Conservation (phyloP, 2,329 filamentous ascomycete genomes). For the Penicillium sp. region DNA sequence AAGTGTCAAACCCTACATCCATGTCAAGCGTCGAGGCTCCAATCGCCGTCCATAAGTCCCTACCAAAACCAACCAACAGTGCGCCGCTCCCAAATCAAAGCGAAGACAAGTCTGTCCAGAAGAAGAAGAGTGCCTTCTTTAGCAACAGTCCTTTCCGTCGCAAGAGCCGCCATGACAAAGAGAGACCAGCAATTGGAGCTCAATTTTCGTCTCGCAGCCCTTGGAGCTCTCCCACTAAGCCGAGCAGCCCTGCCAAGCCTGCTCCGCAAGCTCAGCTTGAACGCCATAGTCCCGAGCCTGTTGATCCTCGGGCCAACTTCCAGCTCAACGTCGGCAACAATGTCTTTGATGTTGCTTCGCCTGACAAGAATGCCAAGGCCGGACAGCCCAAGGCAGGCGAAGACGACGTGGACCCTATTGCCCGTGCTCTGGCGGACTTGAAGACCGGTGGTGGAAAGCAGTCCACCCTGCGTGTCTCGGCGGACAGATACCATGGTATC, state of each 20-base stretch:
- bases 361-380: conserved; percentile 65
- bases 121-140: conserved; percentile 85
- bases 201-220: conserved; percentile 54
- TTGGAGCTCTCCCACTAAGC: conserved; percentile 56
- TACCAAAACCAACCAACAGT: conserved; percentile 64
- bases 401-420: conserved; percentile 84
- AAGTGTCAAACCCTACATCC: conserved; percentile 87
- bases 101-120: conserved; percentile 70
- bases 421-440: conserved; percentile 86
- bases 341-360: conserved; percentile 87
- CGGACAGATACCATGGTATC: conserved; percentile 93
- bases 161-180: conserved; percentile 83
- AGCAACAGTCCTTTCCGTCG: conserved; percentile 90
- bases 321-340: conserved; percentile 95
- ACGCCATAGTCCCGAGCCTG: conserved; percentile 74
- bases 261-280: conserved; percentile 36
- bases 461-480: conserved; percentile 82
- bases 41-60: conserved; percentile 74
- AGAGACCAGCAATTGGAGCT: conserved; percentile 41
- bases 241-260: conserved; percentile 54
- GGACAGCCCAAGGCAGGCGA: conserved; percentile 49
- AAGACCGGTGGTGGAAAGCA: conserved; percentile 84
- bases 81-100: conserved; percentile 52
- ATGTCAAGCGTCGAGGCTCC: conserved; percentile 81
- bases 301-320: conserved; percentile 89